phyloP scores from a whole-genome alignment of 192 early-diverging fungal genomes.

The Lobulomyces angularis region DNA sequence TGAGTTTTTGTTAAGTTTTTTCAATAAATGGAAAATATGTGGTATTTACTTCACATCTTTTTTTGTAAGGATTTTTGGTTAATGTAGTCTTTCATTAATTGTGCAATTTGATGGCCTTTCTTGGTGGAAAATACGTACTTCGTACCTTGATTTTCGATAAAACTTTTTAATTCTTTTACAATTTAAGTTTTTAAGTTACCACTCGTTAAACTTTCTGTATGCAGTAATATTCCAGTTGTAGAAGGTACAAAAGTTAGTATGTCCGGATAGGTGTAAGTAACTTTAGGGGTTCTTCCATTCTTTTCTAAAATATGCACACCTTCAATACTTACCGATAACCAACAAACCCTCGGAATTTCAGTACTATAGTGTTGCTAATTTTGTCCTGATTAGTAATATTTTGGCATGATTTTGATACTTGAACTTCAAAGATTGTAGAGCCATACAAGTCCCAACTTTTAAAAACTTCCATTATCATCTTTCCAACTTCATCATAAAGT shows the following conservation, averaged over 20 bases:
- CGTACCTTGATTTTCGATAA: conserved; percentile 9
- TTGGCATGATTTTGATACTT: conserved; percentile 12
- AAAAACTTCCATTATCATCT: conserved; percentile 14
- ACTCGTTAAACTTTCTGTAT: conserved; percentile 20
- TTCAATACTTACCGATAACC: conserved; percentile 22
- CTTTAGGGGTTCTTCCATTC: conserved; percentile 20
- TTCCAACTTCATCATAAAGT: conserved; percentile 5
- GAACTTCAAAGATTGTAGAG: conserved; percentile 25
- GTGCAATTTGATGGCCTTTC: conserved; percentile 21
- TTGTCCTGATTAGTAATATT: not conserved
- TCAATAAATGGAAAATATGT: too few relatives aligned
- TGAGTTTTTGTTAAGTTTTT: too few relatives aligned
- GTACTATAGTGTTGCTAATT: conserved; percentile 33
- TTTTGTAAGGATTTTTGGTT: too few relatives aligned
- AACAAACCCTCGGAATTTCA: conserved; percentile 26
- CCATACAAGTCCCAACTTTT: conserved; percentile 26
- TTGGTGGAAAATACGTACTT: conserved; percentile 34
- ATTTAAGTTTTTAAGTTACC: conserved; percentile 8
- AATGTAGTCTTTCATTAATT: conserved; percentile 32
- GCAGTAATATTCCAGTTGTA: conserved; percentile 25
- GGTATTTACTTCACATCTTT: too few relatives aligned
- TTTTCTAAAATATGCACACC: conserved; percentile 27
- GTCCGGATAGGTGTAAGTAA: conserved; percentile 19
- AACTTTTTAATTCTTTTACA: not conserved
- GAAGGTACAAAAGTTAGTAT: conserved; percentile 29